Conservation (phyloP, 441 rosid genomes). For the Capsella rubella region DNA sequence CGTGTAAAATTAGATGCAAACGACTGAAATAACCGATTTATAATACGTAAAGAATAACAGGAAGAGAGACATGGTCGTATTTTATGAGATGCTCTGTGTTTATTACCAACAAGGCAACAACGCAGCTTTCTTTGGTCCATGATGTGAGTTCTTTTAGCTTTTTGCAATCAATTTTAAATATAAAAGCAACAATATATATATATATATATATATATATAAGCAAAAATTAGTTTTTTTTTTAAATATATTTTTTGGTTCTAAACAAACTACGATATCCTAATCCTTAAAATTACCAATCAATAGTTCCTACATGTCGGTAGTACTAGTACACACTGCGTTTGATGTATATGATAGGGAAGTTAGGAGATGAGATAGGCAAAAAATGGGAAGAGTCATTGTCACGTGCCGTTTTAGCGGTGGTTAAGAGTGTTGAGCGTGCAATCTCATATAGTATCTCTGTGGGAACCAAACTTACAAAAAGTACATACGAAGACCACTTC, state of each 20-base stretch:
- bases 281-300: not conserved
- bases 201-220: not conserved
- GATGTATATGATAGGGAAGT: slow-evolving; percentile 26
- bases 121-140: slow-evolving; percentile 21
- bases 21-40: not conserved
- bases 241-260: not conserved
- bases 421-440: slow-evolving; percentile 37
- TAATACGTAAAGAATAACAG: slow-evolving; percentile 22
- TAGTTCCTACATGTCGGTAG: not conserved
- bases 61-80: slow-evolving; percentile 1
- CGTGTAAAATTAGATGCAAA: slow-evolving; percentile 8
- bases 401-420: slow-evolving; percentile 40
- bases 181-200: not conserved
- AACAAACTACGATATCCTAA: not conserved
- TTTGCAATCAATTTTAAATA: slow-evolving; percentile 21
- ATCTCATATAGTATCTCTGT: slow-evolving; percentile 1
- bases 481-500: slow-evolving; percentile 40
- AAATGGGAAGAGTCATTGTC: slow-evolving; percentile 36
- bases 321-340: slow-evolving; percentile 14
- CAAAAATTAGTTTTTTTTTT: not conserved
- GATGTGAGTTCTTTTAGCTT: slow-evolving; percentile 33
- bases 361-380: slow-evolving; percentile 31
- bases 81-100: slow-evolving; percentile 9
- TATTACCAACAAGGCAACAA: slow-evolving; percentile 28
- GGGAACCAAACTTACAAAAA: slow-evolving; percentile 32